Base-by-base conservation (phyloP, 2,329 filamentous ascomycete genomes). In the Curvularia spicifera region DNA sequence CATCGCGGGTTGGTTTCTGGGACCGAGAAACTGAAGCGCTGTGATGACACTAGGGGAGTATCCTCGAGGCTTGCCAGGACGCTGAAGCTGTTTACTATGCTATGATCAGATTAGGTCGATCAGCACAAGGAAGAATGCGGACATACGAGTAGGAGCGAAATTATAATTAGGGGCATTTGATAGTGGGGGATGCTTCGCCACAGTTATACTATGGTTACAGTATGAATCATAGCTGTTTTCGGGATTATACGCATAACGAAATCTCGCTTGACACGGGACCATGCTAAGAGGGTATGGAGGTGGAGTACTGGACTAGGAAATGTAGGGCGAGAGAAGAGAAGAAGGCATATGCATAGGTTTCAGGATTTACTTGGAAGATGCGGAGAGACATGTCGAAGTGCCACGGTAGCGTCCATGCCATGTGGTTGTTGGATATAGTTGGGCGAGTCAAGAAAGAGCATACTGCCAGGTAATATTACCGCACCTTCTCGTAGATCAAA, bases 31-130 rank as follows among this genome's bases (percentile, higher is more conserved):
- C 71, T 66, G 48, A 70, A 66, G 10, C 57, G 37, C 63, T 55
- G 68, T 8, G 64, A 60, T 43, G 62, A 63, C n/a, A 66, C 59
- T n/a, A 60, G 54, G 6, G 67, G 45, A 20, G 64, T 52, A 15
- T 63, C 65, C 9, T 66, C 56, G 22, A 67, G 59, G 7, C 68
- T 66, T 12, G 67, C 67, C 20, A 73, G 61, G 28, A 72, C 47
- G 42, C 68, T 69, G 57, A 74, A 73, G 5, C 60, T 70, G 35
- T 74, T 75, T n/a, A 57, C 72, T 76, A 33, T 28, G 26, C 33
- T 12, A 49, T 48, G 26, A 12, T 53, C 15, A 48, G 33, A 26
- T 3, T 5, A 4, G 4, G 3, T 18, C 12, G n/a, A 15, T 5
- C 13, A 10, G 1, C 6, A 12, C n/a, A 22, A 35, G 4, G 0